Conservation (phyloP, 768 basidiomycete genomes). For the Austroboletus eburneus region DNA sequence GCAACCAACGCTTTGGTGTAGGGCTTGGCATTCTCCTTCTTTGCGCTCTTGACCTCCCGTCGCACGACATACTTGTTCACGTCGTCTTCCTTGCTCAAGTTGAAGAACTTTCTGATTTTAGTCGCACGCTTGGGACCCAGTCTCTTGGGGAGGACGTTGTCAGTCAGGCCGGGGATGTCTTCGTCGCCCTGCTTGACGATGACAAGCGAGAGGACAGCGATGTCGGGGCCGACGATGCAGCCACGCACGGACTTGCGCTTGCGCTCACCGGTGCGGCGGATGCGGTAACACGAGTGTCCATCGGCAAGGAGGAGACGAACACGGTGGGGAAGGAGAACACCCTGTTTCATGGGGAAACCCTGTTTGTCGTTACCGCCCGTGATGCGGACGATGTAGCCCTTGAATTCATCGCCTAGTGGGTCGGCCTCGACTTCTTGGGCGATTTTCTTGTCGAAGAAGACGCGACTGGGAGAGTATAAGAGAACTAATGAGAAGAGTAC, state of each 20-base stretch:
- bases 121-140: slow-evolving; percentile 97
- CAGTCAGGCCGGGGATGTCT: slow-evolving; percentile 90
- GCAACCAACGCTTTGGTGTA: slow-evolving; percentile 91
- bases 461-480: slow-evolving; percentile 52
- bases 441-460: slow-evolving; percentile 98
- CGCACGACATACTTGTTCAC: slow-evolving; percentile 96
- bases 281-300: slow-evolving; percentile 97
- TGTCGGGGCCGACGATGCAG: slow-evolving; percentile 96
- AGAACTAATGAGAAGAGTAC: background rate
- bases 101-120: slow-evolving; percentile 97
- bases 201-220: slow-evolving; percentile 88
- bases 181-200: slow-evolving; percentile 95
- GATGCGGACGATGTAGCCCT: slow-evolving; percentile 95
- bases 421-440: slow-evolving; percentile 91
- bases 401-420: slow-evolving; percentile 91
- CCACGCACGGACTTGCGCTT: slow-evolving; percentile 99
- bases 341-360: slow-evolving; percentile 99
- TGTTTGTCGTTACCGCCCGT: slow-evolving; percentile 99
- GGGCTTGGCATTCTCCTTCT: slow-evolving; percentile 89
- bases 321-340: slow-evolving; percentile 92
- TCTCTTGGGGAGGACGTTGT: slow-evolving; percentile 88
- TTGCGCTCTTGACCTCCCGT: slow-evolving; percentile 81
- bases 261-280: slow-evolving; percentile 89
- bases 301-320: slow-evolving; percentile 90
- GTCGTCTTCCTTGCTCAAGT: slow-evolving; percentile 96